A percentile compares a stretch with the other conserved stretches of the same genome.
Evolutionary conservation across 441 rosid species (phyloP).

Genomic region (Metrosideros polymorpha): DNA sequence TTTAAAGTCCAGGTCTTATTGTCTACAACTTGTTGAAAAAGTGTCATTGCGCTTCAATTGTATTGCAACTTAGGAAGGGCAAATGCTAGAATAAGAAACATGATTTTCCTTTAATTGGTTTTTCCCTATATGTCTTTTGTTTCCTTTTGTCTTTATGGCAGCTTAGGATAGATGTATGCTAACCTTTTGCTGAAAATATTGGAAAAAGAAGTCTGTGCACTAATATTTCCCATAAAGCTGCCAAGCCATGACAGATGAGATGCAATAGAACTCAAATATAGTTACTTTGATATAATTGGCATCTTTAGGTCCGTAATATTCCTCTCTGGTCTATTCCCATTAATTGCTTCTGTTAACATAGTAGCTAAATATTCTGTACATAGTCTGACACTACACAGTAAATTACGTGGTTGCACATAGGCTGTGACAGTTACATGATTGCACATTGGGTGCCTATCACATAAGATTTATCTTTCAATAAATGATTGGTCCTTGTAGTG

Average conservation of each 20-base stretch:
- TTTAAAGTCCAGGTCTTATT: background rate
- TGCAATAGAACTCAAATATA: background rate
- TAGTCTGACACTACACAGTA: background rate
- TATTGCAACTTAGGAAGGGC: background rate
- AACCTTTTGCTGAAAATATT: background rate
- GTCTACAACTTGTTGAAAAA: background rate
- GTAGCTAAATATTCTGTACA: background rate
- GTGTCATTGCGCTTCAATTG: background rate
- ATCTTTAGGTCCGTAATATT: background rate
- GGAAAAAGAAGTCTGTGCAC: background rate
- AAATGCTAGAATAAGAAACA: background rate
- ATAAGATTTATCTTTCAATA: background rate
- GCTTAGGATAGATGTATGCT: background rate
- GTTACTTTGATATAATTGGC: background rate
- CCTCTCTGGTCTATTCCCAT: background rate
- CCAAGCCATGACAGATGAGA: background rate
- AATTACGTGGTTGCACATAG: background rate
- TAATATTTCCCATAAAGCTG: background rate
- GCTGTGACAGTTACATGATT: background rate
- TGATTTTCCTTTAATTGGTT: background rate
- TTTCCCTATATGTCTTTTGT: background rate
- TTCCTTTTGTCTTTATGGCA: background rate
- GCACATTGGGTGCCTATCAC: background rate
- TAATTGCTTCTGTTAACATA: background rate
- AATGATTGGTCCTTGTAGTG: background rate